A percentile compares a stretch with the other conserved stretches of the same genome.
These are phyloP conservation scores for Phalaenopsis aphrodite DNA, from an alignment of 106 monocot genomes.

Conservation along the genomic window DNA sequence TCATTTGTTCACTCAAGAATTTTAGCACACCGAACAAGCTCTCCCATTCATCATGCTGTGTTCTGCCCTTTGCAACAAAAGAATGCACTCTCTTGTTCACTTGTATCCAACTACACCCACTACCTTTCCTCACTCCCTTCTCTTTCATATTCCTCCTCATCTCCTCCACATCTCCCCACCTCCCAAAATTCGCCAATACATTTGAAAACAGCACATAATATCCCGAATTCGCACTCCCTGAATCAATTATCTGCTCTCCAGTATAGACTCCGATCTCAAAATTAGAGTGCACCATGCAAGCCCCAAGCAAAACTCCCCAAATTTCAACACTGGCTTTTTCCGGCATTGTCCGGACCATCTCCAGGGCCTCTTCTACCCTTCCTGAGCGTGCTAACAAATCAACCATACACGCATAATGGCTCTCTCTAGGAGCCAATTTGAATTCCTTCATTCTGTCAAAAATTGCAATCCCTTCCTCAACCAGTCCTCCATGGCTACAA, in stretches of 20 bases:
- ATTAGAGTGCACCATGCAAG: conserved; percentile 37
- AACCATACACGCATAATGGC: conserved; percentile 46
- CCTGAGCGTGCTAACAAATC: conserved; percentile 51
- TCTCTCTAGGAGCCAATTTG: conserved; percentile 26
- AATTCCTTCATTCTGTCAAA: conserved; percentile 37
- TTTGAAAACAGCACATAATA: conserved; percentile 54
- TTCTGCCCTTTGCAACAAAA: conserved; percentile 41
- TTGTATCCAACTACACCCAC: conserved; percentile 45
- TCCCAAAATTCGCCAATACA: conserved; percentile 36
- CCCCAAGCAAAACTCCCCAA: conserved; percentile 54
- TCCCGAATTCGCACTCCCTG: conserved; percentile 29
- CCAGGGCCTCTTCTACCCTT: conserved; percentile 36
- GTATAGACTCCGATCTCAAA: conserved; percentile 37
- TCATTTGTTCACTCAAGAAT: conserved; percentile 32
- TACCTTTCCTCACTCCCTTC: conserved; percentile 44
- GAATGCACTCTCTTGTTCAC: conserved; percentile 20
- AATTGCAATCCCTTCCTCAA: conserved; percentile 43
- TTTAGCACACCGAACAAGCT: conserved; percentile 16
- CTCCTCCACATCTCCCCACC: conserved; percentile 54
- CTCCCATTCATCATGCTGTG: conserved; percentile 30
- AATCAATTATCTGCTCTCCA: conserved; percentile 23
- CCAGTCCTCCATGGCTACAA: conserved; percentile 59
- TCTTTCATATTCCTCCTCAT: conserved; percentile 45
- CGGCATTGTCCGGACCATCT: conserved; percentile 33
- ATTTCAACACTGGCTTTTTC: conserved; percentile 20